Evolutionary conservation across 129 eudicot species (phyloP).

Genomic region (Chrysanthemum seticuspe): DNA sequence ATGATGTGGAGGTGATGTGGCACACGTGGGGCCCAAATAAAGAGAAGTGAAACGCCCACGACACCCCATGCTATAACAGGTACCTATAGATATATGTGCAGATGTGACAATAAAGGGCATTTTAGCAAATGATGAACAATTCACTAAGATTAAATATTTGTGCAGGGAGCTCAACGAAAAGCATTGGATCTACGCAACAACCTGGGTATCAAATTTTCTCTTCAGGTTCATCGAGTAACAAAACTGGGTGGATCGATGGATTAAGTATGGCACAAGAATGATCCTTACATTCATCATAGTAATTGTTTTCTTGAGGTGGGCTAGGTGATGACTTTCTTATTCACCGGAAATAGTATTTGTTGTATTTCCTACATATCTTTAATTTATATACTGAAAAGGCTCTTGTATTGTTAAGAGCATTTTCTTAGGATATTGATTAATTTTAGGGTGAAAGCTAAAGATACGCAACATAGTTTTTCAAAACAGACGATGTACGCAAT

Average conservation of each 20-base stretch:
- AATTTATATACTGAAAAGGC: constrained; percentile 4
- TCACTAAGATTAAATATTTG: background rate
- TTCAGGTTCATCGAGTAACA: constrained; percentile 84
- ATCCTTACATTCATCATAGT: constrained; percentile 63
- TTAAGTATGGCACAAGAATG: constrained; percentile 83
- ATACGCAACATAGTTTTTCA: too few species aligned
- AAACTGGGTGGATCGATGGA: constrained; percentile 85
- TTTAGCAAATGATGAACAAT: background rate
- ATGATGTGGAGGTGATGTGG: too few species aligned
- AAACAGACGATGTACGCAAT: too few species aligned
- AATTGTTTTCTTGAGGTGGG: constrained; percentile 85
- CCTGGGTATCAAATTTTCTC: constrained; percentile 86
- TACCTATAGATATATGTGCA: too few species aligned
- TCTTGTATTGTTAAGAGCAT: constrained; percentile 9
- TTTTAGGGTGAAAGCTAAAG: too few species aligned
- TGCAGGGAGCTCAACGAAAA: constrained; percentile 96
- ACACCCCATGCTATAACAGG: too few species aligned
- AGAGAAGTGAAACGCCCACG: too few species aligned
- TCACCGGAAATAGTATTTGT: constrained; percentile 25
- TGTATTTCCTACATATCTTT: constrained; percentile 14
- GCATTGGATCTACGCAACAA: constrained; percentile 90
- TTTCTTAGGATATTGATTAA: background rate
- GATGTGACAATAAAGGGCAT: too few species aligned
- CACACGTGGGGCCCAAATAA: too few species aligned
- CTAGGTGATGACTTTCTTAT: constrained; percentile 37